A percentile compares a stretch with the other conserved stretches of the same genome.
These are phyloP conservation scores for Crataegus laevigata DNA, from an alignment of 306 rosid species.

Conservation along the genomic window DNA sequence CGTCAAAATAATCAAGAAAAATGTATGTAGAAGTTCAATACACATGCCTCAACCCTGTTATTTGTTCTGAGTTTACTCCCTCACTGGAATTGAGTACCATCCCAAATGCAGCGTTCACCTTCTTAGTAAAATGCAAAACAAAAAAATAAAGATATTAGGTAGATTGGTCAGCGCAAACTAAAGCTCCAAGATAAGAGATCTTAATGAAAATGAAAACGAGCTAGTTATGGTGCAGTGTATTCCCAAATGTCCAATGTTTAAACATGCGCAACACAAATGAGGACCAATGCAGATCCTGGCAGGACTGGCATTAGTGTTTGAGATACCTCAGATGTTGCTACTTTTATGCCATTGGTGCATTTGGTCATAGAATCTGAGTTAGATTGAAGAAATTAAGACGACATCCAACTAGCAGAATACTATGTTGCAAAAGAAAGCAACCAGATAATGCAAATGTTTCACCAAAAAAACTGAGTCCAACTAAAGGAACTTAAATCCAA, in stretches of 20 bases:
- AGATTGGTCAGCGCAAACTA: constrained; percentile 25
- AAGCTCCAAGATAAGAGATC: background rate
- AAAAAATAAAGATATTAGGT: constrained; percentile 13
- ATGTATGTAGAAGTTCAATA: background rate
- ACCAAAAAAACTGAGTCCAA: background rate
- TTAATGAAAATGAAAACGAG: background rate
- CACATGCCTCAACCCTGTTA: constrained; percentile 54
- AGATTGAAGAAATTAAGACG: constrained; percentile 5
- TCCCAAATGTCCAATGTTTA: constrained; percentile 13
- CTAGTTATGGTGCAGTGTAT: background rate
- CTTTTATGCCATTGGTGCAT: constrained; percentile 8
- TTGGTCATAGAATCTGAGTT: constrained; percentile 6
- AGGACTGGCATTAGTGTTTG: background rate
- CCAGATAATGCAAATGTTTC: background rate
- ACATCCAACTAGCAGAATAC: constrained; percentile 7
- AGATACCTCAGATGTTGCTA: constrained; percentile 14
- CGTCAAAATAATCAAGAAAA: constrained; percentile 2
- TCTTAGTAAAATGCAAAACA: constrained; percentile 22
- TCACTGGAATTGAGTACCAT: constrained; percentile 34
- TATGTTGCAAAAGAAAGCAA: background rate
- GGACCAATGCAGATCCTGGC: constrained; percentile 10
- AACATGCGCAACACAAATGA: constrained; percentile 1
- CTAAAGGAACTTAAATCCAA: constrained; percentile 35
- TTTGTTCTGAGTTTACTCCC: constrained; percentile 32
- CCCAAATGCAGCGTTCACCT: constrained; percentile 49